Evolutionary conservation across 2,329 filamentous ascomycete species (phyloP), one percentile per base, ranked within the genome.

Genomic region (Sporothrix sp.): DNA sequence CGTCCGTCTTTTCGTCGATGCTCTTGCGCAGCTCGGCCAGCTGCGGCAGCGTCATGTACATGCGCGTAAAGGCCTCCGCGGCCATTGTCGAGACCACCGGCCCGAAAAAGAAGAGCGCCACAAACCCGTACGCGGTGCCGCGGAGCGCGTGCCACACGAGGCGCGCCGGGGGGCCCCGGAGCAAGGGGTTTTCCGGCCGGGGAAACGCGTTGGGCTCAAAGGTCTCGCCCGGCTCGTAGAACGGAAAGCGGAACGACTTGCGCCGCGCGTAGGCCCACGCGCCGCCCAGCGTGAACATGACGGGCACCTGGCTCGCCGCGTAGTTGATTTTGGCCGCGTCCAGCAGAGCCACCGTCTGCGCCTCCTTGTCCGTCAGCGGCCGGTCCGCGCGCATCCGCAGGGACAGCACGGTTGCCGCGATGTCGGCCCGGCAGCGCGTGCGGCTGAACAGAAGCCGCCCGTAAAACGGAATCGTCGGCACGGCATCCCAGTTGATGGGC

Each of bases 181-280:
- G 11, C 20, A 47, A 5, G 14, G 53, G 28, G 14, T 8, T 23
- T 13, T 21, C 30, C 21, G 30, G 18, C 4, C 20, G 20, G 9
- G 54, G 53, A 28, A 59, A 58, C 4, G 48, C 42, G 28, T 54
- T 18, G 3, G 56, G 53, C 43, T 49, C 39, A 52, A 59, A 57
- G 3, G 10, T 4, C n/a, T 30, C 36, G 13, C 45, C 18, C 16
- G 54, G 52, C 44, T 43, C 32, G 43, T 43, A 53, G 14, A 60
- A 55, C 13, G 58, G 58, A 30, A 60, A 57, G 3, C 51, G 45
- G 43, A 57, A 59, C n/a, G n/a, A n/a, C n/a, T n/a, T n/a, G n/a
- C n/a, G n/a, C n/a, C n/a, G n/a, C n/a, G n/a, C n/a, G n/a, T n/a
- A n/a, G n/a, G n/a, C n/a, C n/a, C n/a, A n/a, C n/a, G n/a, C n/a